Evolutionary conservation across 2,329 filamentous ascomycete species (phyloP).

Genomic region (Fonsecaea monophora): DNA sequence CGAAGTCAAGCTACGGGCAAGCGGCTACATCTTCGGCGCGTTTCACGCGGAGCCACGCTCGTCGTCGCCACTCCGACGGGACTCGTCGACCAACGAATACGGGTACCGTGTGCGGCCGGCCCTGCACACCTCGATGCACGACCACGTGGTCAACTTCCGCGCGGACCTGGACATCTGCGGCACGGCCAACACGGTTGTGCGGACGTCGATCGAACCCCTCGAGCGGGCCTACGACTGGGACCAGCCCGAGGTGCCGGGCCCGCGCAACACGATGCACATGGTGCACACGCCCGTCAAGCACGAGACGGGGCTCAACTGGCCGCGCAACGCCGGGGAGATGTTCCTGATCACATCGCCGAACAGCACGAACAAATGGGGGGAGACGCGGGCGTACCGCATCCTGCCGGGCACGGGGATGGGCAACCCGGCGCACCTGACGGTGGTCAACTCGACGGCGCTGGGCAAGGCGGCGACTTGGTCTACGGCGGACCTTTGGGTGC

Average conservation of each 20-base stretch:
- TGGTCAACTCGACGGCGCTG: slow-evolving; percentile 34
- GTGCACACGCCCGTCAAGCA: slow-evolving; percentile 22
- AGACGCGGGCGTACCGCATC: slow-evolving; percentile 51
- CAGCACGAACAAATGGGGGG: slow-evolving; percentile 49
- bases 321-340: slow-evolving; percentile 47
- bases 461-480: slow-evolving; percentile 32
- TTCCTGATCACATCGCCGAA: slow-evolving; percentile 50
- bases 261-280: slow-evolving; percentile 34
- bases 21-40: slow-evolving; percentile 42
- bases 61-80: slow-evolving; percentile 3
- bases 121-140: slow-evolving; percentile 47
- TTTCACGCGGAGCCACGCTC: slow-evolving; percentile 34
- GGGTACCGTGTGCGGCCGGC: slow-evolving; percentile 47
- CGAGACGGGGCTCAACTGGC: slow-evolving; percentile 46
- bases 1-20: slow-evolving; percentile 58
- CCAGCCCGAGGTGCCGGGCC: slow-evolving; percentile 22
- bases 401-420: slow-evolving; percentile 47
- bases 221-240: slow-evolving; percentile 27
- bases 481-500: slow-evolving; percentile 28
- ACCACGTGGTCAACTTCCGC: slow-evolving; percentile 49
- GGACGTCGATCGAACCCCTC: slow-evolving; percentile 27
- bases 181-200: slow-evolving; percentile 42
- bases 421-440: slow-evolving; percentile 36
- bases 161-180: slow-evolving; percentile 48
- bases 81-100: slow-evolving; percentile 44